phyloP scores from a whole-genome alignment of 495 filamentous ascomycete species.

The Tricharina praecox region DNA sequence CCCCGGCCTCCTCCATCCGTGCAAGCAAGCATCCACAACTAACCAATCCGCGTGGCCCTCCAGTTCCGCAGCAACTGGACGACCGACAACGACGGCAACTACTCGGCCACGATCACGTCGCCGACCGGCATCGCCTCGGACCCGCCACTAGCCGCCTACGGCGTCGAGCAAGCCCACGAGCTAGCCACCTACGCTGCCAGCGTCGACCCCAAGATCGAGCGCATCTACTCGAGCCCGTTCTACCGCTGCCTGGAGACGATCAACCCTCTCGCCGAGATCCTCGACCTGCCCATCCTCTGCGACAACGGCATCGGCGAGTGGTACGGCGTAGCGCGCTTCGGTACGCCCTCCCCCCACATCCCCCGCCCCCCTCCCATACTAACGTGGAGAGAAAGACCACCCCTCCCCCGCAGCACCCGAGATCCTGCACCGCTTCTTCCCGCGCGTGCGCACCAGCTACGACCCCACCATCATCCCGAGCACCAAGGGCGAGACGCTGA shows the following conservation, averaged over 20 bases:
- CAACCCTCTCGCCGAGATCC: constrained; percentile 43
- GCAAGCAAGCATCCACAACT: no score
- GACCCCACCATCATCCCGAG: constrained; percentile 45
- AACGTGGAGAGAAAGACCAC: no score
- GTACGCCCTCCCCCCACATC: no score
- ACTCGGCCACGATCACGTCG: constrained; percentile 47
- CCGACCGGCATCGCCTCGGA: constrained; percentile 78
- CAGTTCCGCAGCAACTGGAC: constrained; percentile 84
- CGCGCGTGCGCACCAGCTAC: constrained; percentile 38
- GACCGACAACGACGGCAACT: constrained; percentile 64
- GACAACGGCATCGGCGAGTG: constrained; percentile 46
- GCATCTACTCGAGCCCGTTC: constrained; percentile 71
- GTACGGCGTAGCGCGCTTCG: constrained; percentile 65
- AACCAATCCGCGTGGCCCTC: neutral
- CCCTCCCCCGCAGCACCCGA: constrained; percentile 50
- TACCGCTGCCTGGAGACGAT: constrained; percentile 89
- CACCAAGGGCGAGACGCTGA: constrained; percentile 56
- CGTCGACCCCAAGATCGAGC: constrained; percentile 48
- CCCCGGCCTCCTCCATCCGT: no score
- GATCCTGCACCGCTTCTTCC: constrained; percentile 48
- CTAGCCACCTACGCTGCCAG: constrained; percentile 47
- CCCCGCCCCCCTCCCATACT: no score
- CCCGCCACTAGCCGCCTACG: constrained; percentile 71
- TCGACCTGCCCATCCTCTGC: constrained; percentile 28
- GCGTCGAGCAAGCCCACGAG: constrained; percentile 67